Conservation (phyloP, 805 yeast genomes). For the Kodamaea kaohsiungensis region DNA sequence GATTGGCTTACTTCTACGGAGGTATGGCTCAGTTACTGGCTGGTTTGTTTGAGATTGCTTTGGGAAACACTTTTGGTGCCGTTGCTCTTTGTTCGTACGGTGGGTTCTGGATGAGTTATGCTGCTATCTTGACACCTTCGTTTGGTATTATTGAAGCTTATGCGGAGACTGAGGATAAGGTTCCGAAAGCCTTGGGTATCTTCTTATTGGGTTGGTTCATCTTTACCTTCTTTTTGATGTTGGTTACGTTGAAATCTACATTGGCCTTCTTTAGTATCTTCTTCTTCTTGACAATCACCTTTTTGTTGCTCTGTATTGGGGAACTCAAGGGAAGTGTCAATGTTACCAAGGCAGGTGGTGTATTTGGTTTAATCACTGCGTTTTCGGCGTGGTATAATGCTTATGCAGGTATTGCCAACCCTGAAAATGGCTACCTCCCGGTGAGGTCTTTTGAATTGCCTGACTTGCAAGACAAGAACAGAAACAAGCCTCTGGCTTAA, state of each 20-base stretch:
- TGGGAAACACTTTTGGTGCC: constrained; percentile 77
- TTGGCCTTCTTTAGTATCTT: constrained; percentile 43
- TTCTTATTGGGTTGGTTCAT: constrained; percentile 45
- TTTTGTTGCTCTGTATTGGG: constrained; percentile 41
- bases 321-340: constrained; percentile 30
- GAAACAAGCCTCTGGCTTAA: background rate
- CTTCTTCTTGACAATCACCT: constrained; percentile 42
- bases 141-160: constrained; percentile 42
- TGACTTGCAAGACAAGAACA: constrained; percentile 19
- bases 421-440: constrained; percentile 61
- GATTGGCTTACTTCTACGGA: constrained; percentile 69
- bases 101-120: constrained; percentile 79
- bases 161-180: constrained; percentile 22
- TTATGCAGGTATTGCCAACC: constrained; percentile 52
- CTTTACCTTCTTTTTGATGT: constrained; percentile 43
- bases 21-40: constrained; percentile 72
- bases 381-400: constrained; percentile 48
- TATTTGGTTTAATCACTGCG: constrained; percentile 43
- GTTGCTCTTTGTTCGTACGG: constrained; percentile 62
- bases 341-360: constrained; percentile 40
- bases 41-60: constrained; percentile 75
- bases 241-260: constrained; percentile 44
- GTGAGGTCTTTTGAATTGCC: constrained; percentile 56
- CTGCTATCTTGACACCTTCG: constrained; percentile 49
- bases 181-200: constrained; percentile 38